phyloP scores from a whole-genome alignment of 108 stramenopile genomes.

The Skeletonema costatum region DNA sequence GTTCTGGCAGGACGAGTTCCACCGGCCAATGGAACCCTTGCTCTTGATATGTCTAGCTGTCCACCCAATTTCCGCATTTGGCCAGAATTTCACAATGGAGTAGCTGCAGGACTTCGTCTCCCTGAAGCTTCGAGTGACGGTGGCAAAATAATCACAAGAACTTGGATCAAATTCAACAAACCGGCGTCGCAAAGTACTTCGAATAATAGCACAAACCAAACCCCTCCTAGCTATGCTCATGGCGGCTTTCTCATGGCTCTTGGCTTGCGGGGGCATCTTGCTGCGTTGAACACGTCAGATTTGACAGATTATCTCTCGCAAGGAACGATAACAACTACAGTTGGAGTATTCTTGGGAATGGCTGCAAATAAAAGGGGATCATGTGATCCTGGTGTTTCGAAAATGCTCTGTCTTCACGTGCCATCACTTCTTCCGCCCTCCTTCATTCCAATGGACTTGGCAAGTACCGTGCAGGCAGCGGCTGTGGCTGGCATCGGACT shows the following conservation, averaged over 20 bases:
- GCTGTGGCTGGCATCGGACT: conserved; percentile 93
- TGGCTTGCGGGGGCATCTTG: conserved; percentile 93
- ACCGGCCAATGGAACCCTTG: conserved; percentile 87
- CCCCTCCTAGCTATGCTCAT: conserved; percentile 60
- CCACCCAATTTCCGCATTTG: conserved; percentile 84
- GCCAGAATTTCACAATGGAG: conserved; percentile 99
- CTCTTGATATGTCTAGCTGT: conserved; percentile 72
- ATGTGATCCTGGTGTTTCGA: conserved; percentile 88
- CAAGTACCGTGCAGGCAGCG: conserved; percentile 86
- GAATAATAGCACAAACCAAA: conserved; percentile 43
- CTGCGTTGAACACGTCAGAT: conserved; percentile 92
- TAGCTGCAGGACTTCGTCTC: conserved; percentile 93
- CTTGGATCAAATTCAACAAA: conserved; percentile 97
- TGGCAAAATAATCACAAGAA: conserved; percentile 76
- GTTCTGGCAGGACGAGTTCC: conserved; percentile 90
- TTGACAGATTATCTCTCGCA: conserved; percentile 96
- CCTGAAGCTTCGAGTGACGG: conserved; percentile 39
- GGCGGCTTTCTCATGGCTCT: conserved; percentile 95
- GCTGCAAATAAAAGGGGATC: conserved; percentile 93
- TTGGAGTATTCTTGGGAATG: conserved; percentile 95
- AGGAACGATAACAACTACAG: conserved; percentile 94
- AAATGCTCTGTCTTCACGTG: conserved; percentile 98
- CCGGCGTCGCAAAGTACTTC: conserved; percentile 45
- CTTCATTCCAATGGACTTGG: conserved; percentile 90
- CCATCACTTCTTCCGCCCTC: conserved; percentile 93